Base-by-base conservation (phyloP, 2,329 filamentous ascomycete genomes). In the Hortaea werneckii region DNA sequence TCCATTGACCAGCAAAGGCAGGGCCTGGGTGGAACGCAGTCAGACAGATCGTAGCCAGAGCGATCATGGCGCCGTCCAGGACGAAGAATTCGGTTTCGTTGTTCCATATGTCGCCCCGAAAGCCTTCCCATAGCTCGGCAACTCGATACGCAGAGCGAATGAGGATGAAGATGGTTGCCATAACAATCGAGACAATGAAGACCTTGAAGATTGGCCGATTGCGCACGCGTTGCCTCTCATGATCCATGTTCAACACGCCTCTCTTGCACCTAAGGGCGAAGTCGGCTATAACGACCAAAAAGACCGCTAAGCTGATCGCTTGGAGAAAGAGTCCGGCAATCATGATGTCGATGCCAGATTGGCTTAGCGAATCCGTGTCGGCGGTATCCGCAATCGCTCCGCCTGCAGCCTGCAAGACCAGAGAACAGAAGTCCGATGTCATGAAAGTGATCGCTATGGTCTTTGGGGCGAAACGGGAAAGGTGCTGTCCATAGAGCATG, bases 131-230 rank as follows among this genome's bases (percentile, higher is more conserved):
- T 51, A 86, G 65, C 70, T 86, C 82, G 0, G 76, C 77, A 20
- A 83, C 76, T 45, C 83, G 75, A 63, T 79, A 86, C 37, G 79
- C 74, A 52, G 75, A 80, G 6, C 83, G 71, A 55, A 77, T 76
- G 50, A 85, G 76, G 56, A 86, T 79, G 54, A 42, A 34, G 2
- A 82, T 47, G 4, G 79, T 80, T 2, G 78, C 71, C 2, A 82
- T 60, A 0, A 67, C 57, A 11, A 84, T 65, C 4, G 74, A 75
- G 9, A 54, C 56, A 4, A 79, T 59, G 62, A 82, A 82, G 3
- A 66, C 65, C 46, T 67, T 68, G 67, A 82, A 81, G 28, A 62
- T 57, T 40, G 54, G 55, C 10, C 69, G 70, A 37, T 58, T 48
- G 29, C 74, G 68, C 35, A 74, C 60, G 6, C 56, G 44, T 26